phyloP scores from a whole-genome alignment of 257 asterid genomes.

The Misopates orontium region DNA sequence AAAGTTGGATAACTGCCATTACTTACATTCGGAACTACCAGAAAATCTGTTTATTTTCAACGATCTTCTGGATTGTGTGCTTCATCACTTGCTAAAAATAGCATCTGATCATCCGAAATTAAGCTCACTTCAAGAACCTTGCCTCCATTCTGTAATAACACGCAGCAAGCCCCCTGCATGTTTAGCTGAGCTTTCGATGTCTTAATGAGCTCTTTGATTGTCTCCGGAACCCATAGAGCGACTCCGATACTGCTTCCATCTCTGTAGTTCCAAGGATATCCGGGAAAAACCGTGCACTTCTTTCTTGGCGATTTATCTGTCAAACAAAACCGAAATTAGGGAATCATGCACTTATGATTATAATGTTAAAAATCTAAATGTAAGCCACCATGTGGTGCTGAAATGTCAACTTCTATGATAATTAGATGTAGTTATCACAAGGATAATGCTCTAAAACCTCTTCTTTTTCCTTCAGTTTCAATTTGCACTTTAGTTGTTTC shows the following conservation, averaged over 20 bases:
- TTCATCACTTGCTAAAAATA: slow-evolving; percentile 32
- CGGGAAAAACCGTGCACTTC: slow-evolving; percentile 37
- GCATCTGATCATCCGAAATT: slow-evolving; percentile 35
- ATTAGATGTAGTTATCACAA: too few species aligned
- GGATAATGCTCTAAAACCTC: too few species aligned
- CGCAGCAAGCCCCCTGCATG: slow-evolving; percentile 19
- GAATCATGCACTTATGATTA: too few species aligned
- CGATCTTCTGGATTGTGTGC: neutral
- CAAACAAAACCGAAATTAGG: slow-evolving; percentile 5
- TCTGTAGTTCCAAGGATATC: slow-evolving; percentile 33
- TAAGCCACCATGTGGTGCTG: too few species aligned
- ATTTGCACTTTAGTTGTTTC: too few species aligned
- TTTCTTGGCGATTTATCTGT: slow-evolving; percentile 24
- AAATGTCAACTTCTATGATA: too few species aligned
- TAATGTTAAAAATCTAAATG: too few species aligned
- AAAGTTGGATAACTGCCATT: too few species aligned
- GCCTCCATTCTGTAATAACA: slow-evolving; percentile 43
- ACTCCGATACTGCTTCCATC: slow-evolving; percentile 32
- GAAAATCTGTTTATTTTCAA: too few species aligned
- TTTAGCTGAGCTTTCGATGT: slow-evolving; percentile 33
- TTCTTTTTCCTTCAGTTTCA: too few species aligned
- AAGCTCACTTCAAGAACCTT: slow-evolving; percentile 35
- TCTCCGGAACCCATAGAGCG: slow-evolving; percentile 41
- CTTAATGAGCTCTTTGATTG: slow-evolving; percentile 42
- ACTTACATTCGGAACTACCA: too few species aligned